phyloP scores from a whole-genome alignment of 1,284 basidiomycete species.

The Chiua sp. region DNA sequence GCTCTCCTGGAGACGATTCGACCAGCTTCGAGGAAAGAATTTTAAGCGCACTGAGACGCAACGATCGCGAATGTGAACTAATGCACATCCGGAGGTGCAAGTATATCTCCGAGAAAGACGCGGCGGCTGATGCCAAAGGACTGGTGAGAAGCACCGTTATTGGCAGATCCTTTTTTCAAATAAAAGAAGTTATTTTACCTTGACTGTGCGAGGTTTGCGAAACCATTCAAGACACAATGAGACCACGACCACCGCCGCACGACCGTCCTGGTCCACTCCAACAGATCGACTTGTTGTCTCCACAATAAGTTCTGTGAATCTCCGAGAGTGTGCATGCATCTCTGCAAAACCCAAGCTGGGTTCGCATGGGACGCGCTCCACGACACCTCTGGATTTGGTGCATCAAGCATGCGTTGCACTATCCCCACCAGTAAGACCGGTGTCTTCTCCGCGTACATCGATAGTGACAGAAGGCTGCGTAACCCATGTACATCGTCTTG shows the following conservation, averaged over 20 bases:
- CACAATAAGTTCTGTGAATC: slow-evolving; percentile 13
- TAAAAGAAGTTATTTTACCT: slow-evolving; percentile 41
- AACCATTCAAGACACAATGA: slow-evolving; percentile 57
- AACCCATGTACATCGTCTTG: slow-evolving; percentile 45
- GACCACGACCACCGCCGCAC: slow-evolving; percentile 63
- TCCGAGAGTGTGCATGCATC: slow-evolving; percentile 52
- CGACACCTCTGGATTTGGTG: slow-evolving; percentile 38
- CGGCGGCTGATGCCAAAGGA: slow-evolving; percentile 26
- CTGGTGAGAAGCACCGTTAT: slow-evolving; percentile 8
- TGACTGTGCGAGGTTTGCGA: slow-evolving; percentile 55
- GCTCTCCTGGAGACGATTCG: slow-evolving; percentile 45
- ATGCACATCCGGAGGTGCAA: slow-evolving; percentile 49
- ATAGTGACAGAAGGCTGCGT: slow-evolving; percentile 56
- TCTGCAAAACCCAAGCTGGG: slow-evolving; percentile 58
- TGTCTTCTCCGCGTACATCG: slow-evolving; percentile 52
- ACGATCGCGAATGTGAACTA: slow-evolving; percentile 61
- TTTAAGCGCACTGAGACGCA: slow-evolving; percentile 63
- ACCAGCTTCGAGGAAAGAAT: slow-evolving; percentile 57
- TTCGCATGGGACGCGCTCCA: slow-evolving; percentile 46
- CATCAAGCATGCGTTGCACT: slow-evolving; percentile 49
- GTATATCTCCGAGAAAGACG: slow-evolving; percentile 54
- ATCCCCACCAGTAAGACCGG: slow-evolving; percentile 54
- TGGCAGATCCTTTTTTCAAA: neutral
- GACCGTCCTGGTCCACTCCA: slow-evolving; percentile 50
- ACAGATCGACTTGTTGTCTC: slow-evolving; percentile 50